Evolutionary conservation across 2,329 filamentous ascomycete species (phyloP), one percentile per base, ranked within the genome.

Genomic region (Grosmannia serpens): DNA sequence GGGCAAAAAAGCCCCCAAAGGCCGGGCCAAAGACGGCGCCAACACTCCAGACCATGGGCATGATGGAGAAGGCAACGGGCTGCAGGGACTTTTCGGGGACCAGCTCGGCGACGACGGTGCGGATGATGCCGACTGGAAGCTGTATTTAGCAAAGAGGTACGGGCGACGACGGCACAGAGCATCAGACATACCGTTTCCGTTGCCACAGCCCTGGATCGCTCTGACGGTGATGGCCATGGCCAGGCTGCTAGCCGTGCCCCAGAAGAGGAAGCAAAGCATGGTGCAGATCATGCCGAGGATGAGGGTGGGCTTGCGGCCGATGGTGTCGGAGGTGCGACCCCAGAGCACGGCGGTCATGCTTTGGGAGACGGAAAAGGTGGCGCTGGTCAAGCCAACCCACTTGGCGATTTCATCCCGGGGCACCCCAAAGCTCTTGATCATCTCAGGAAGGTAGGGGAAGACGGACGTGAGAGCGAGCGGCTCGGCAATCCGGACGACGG

Each of bases 41-140:
- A 56, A 96, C 75, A 13, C 86, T 91, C 87, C 90, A 97, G 35
- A 83, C 88, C 20, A 97, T 74, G 4, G 92, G 92, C 91, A 97
- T 96, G 52, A 97, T 78, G 63, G 87, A 91, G 70, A 97, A 97
- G 0, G 94, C 94, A 56, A 84, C 78, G 0, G 92, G 91, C 67
- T 96, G 92, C 8, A 96, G 77, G 67, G 91, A 87, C 69, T 82
- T 90, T 70, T 94, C 85, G 0, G 90, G 88, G 1, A 96, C 91
- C 79, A 96, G 85, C 70, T 96, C 92, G 0, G 92, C 92, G 2
- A 96, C 91, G 75, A 94, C 90, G 20, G 90, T 95, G 63, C 91
- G 77, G 62, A 96, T 86, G 62, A 96, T 96, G 1, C 94, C 88
- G n/a, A 92, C 35, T 53, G 38, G 8, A 22, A 22, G 20, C 8